Conservation (phyloP, 1,284 basidiomycete genomes). For the Ustilago bromivora region DNA sequence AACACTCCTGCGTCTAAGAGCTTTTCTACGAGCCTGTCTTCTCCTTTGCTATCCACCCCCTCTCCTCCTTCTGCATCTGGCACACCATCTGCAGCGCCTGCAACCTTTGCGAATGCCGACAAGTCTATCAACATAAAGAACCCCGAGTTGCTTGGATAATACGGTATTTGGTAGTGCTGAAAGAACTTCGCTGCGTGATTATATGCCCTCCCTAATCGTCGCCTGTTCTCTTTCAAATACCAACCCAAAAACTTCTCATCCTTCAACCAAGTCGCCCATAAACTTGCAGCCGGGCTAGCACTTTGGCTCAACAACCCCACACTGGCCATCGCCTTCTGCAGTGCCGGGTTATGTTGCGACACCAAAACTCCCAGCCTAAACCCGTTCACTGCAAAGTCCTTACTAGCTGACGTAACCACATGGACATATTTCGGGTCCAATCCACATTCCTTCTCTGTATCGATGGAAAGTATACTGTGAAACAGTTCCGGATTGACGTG, state of each 20-base stretch:
- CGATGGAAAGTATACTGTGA: slow-evolving; percentile 55
- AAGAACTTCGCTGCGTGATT: slow-evolving; percentile 33
- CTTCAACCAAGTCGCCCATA: slow-evolving; percentile 46
- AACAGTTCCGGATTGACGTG: slow-evolving; percentile 35
- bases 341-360: slow-evolving; percentile 52
- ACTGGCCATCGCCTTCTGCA: slow-evolving; percentile 40
- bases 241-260: slow-evolving; percentile 47
- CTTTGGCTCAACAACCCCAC: slow-evolving; percentile 42
- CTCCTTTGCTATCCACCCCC: slow-evolving; percentile 19
- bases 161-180: slow-evolving; percentile 37
- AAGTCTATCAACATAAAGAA: slow-evolving; percentile 50
- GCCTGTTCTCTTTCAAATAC: slow-evolving; percentile 55
- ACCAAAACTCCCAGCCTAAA: slow-evolving; percentile 58
- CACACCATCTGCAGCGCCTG: slow-evolving; percentile 10
- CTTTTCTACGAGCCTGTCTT: slow-evolving; percentile 24
- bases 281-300: slow-evolving; percentile 31
- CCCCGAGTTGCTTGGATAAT: slow-evolving; percentile 43
- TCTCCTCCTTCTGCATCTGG: neutral
- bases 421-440: slow-evolving; percentile 48
- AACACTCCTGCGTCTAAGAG: slow-evolving; percentile 45
- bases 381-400: slow-evolving; percentile 62
- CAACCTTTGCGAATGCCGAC: slow-evolving; percentile 25
- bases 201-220: slow-evolving; percentile 38
- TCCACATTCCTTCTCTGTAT: slow-evolving; percentile 33
- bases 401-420: slow-evolving; percentile 54